Base-by-base conservation (phyloP, 169 alveolate species). In the Plasmodium gallinaceum region DNA sequence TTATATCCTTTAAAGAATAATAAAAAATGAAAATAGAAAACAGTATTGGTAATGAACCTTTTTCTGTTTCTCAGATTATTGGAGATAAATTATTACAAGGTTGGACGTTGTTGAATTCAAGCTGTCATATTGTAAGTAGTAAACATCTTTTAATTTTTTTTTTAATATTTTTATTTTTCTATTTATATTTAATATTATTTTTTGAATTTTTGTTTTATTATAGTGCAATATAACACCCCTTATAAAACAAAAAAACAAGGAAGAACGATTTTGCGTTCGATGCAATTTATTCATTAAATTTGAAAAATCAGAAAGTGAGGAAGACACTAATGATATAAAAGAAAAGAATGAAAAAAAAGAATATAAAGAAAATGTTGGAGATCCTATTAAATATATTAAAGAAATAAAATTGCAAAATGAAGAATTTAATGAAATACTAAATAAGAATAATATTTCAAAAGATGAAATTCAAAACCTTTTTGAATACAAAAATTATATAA, bases 141-240 rank as follows among this genome's bases (percentile, higher is more conserved):
- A 24, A 8, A 24, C 0, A 37, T 26, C 14, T 14, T 32, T 24
- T 62, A 26, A 9, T 24, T 24, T 64, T 0, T 64, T 32, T 65
- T 0, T 37, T 32, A 9, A 7, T 22, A 20, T 60, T 16, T 64
- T 22, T 60, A 18, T 9, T 22, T 62, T 62, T 62, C 9, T 24
- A 66, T 39, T 39, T 45, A 5, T 43, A 16, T 45, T 16, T 68
- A 39, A n/a, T 1, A 5, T 51, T 12, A n/a, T 16, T 7, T 54
- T 71, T 71, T 71, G 10, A 22, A 2, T 24, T 45, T 8, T 12
- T 12, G 14, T 14, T 12, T 26, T 70, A 5, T 22, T 62, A 78
- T 62, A 78, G 89, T 78, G 89, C 60, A 78, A 64, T 22, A 62
- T 78, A 18, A 78, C 89, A 1, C 89, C 89, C 5, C 76, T 78